phyloP scores from a whole-genome alignment of 1,284 basidiomycete genomes.

The Heterobasidion occidentale region DNA sequence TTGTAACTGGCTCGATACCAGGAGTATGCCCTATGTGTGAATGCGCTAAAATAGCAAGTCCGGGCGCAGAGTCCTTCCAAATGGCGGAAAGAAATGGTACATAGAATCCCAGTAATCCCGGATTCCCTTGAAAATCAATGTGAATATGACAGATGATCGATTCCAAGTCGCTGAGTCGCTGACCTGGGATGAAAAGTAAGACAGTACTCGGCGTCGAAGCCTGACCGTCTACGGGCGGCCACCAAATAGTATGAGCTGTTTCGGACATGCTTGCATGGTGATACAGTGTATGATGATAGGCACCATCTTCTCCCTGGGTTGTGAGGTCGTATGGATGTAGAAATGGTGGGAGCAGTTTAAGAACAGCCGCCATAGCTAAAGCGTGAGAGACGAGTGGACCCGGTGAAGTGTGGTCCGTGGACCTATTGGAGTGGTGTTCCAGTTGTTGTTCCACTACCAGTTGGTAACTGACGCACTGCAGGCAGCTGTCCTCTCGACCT shows the following conservation, averaged over 20 bases:
- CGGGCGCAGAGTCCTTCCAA: conserved; percentile 23
- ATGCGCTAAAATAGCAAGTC: conserved; percentile 42
- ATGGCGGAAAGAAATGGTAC: conserved; percentile 43
- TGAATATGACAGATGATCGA: not conserved
- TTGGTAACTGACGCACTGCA: no score
- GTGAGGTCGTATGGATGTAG: not conserved
- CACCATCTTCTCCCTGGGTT: not conserved
- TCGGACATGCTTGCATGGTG: conserved; percentile 27
- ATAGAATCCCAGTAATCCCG: conserved; percentile 53
- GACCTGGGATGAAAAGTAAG: conserved; percentile 53
- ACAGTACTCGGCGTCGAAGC: conserved; percentile 20
- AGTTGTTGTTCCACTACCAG: no score
- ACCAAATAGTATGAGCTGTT: conserved; percentile 45
- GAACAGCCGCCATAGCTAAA: not conserved
- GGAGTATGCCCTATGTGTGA: conserved; percentile 46
- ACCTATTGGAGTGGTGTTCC: no score
- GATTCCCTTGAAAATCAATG: conserved; percentile 40
- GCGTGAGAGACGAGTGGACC: no score
- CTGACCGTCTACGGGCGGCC: conserved; percentile 27
- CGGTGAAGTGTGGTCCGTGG: no score
- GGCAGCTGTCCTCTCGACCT: not conserved
- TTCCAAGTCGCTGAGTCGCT: conserved; percentile 11
- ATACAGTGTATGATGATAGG: conserved; percentile 24
- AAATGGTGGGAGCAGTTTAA: not conserved
- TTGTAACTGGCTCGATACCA: conserved; percentile 7